A percentile compares a stretch with the other conserved stretches of the same genome.
Conservation (phyloP, 306 rosid genomes). For the Rosa multiflora region DNA sequence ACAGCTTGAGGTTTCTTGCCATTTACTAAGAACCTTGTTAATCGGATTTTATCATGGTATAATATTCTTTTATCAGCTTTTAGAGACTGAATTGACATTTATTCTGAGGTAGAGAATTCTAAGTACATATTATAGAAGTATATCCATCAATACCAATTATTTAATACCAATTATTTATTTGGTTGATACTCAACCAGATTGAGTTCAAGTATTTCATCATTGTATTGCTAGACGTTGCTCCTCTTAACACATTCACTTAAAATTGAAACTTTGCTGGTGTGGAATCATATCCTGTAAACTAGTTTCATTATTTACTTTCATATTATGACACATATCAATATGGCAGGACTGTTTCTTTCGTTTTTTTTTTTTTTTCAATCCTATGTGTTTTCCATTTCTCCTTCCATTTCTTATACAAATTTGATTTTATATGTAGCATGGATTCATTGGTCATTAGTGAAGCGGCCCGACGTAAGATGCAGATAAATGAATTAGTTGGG, state of each 20-base stretch:
- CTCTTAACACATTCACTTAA: background rate
- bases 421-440: slow-evolving; percentile 50
- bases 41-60: background rate
- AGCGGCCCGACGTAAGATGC: slow-evolving; percentile 56
- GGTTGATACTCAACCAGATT: background rate
- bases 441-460: slow-evolving; percentile 58
- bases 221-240: background rate
- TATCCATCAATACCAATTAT: too few species aligned
- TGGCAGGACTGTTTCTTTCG: background rate
- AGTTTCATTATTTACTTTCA: background rate
- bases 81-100: background rate
- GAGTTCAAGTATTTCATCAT: background rate
- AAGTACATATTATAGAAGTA: slow-evolving; percentile 8
- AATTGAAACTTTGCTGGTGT: background rate
- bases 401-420: slow-evolving; percentile 2
- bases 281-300: background rate
- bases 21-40: background rate
- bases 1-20: background rate
- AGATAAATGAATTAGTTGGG: slow-evolving; percentile 67
- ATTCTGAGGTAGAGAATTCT: background rate
- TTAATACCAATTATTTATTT: background rate
- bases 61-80: background rate
- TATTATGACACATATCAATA: background rate
- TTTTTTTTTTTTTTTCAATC: background rate
- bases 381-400: background rate